Percentiles rank a stretch among this genome's conserved stretches.
These are phyloP conservation scores for Yamadazyma trypodendri DNA, from an alignment of 1,139 yeast genomes.

Conservation along the genomic window DNA sequence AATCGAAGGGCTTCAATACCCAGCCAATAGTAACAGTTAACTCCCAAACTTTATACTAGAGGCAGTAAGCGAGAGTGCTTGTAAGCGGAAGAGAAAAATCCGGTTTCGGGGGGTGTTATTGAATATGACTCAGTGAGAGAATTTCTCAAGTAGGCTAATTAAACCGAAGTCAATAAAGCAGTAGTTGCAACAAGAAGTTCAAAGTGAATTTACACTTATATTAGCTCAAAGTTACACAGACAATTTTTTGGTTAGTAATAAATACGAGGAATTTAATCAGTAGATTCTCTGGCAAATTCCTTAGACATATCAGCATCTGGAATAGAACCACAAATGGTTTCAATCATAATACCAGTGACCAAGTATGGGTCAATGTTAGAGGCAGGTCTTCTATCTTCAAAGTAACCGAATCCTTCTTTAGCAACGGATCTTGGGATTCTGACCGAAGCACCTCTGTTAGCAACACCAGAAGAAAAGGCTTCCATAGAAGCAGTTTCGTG, in stretches of 20 bases:
- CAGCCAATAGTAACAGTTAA: not conserved
- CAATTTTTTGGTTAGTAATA: too few relatives aligned
- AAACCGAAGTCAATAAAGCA: conserved; percentile 2
- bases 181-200: too few relatives aligned
- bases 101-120: not conserved
- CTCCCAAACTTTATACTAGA: too few relatives aligned
- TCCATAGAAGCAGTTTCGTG: conserved; percentile 97
- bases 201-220: too few relatives aligned
- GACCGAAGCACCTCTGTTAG: conserved; percentile 98
- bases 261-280: conserved; percentile 21
- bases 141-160: not conserved
- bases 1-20: not conserved
- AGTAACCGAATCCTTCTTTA: conserved; percentile 96
- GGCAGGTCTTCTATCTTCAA: conserved; percentile 99
- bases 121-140: not conserved
- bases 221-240: too few relatives aligned
- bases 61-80: not conserved
- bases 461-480: conserved; percentile 92
- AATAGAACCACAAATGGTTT: conserved; percentile 93
- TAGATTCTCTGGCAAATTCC: conserved; percentile 74
- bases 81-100: not conserved
- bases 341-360: conserved; percentile 97
- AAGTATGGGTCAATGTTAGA: conserved; percentile 98
- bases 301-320: conserved; percentile 95
- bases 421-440: conserved; percentile 99